Conservation (phyloP, 306 rosid genomes). For the Malus fusca region DNA sequence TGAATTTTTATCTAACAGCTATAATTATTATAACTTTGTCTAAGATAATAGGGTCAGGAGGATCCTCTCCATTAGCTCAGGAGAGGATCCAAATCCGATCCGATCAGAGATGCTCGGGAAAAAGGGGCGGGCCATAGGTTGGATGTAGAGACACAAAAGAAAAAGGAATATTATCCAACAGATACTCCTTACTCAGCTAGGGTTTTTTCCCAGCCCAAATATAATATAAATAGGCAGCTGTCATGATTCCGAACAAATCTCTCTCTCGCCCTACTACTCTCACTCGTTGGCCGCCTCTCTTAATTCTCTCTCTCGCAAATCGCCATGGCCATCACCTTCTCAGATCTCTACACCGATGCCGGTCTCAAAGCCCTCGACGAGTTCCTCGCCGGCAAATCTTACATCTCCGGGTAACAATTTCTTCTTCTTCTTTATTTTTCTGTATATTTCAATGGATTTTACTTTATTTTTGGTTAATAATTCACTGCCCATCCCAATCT, state of each 20-base stretch:
- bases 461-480: not conserved
- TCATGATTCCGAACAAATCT: not conserved
- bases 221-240: no score
- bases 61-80: no score
- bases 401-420: slow-evolving; percentile 52
- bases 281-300: not conserved
- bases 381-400: slow-evolving; percentile 60
- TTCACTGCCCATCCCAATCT: not conserved
- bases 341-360: slow-evolving; percentile 73
- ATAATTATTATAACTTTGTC: no score
- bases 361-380: slow-evolving; percentile 71
- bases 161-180: no score
- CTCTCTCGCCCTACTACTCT: not conserved
- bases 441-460: not conserved
- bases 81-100: no score
- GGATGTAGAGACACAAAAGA: no score
- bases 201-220: no score
- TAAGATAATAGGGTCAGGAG: no score
- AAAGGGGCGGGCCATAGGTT: no score
- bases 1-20: no score
- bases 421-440: not conserved
- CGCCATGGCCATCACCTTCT: slow-evolving; percentile 70
- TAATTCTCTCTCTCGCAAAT: not conserved
- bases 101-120: no score
- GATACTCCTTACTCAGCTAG: no score